Conservation (phyloP, 257 asterid genomes). For the Solanum bulbocastanum region DNA sequence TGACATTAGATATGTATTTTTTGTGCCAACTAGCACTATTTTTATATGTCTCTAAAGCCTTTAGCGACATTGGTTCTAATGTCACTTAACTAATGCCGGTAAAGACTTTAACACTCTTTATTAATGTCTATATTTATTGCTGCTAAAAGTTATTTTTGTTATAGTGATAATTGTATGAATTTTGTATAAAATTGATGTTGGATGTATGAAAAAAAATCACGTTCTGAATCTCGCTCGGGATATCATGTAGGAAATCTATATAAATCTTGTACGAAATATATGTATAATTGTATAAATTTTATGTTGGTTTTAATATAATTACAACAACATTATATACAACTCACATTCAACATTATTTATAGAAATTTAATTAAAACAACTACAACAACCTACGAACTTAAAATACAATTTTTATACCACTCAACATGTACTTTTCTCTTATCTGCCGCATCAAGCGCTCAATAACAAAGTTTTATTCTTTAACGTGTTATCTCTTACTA, state of each 20-base stretch:
- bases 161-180: not conserved
- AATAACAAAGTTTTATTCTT: accelerated
- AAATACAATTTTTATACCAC: not conserved
- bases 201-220: too few species aligned
- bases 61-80: too few species aligned
- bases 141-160: too few species aligned
- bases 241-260: not conserved
- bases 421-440: too few species aligned
- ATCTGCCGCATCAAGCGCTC: not conserved
- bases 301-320: not conserved
- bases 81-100: too few species aligned
- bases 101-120: too few species aligned
- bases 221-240: too few species aligned
- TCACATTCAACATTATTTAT: not conserved
- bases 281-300: not conserved
- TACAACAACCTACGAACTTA: not conserved
- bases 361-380: not conserved
- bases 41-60: too few species aligned
- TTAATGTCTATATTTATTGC: too few species aligned
- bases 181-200: not conserved
- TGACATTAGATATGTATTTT: too few species aligned
- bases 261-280: not conserved
- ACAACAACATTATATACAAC: not conserved
- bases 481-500: too few species aligned
- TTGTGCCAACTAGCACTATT: too few species aligned